Evolutionary conservation across 1,139 yeast species (phyloP).

Genomic region (Lodderomyces theae): DNA sequence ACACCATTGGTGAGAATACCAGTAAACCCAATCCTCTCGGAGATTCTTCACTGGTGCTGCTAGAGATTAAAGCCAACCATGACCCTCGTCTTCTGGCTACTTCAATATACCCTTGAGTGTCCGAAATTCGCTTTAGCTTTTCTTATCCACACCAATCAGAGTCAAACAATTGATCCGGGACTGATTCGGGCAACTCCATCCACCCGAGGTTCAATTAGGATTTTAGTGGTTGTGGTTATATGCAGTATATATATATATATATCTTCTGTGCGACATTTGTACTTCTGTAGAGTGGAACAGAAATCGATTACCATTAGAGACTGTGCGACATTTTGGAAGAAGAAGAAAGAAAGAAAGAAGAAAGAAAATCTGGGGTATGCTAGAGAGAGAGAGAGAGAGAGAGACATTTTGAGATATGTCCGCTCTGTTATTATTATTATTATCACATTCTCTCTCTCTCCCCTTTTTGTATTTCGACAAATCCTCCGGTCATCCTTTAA

Average conservation of each 20-base stretch:
- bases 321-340: background rate
- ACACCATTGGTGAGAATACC: too few relatives aligned
- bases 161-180: background rate
- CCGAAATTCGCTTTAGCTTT: background rate
- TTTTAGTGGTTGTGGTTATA: background rate
- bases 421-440: background rate
- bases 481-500: too few relatives aligned
- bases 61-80: too few relatives aligned
- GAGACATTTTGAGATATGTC: background rate
- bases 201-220: background rate
- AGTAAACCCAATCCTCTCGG: too few relatives aligned
- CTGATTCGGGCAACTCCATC: constrained; percentile 2
- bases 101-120: background rate
- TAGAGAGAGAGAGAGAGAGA: background rate
- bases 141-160: background rate
- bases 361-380: background rate
- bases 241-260: too few relatives aligned
- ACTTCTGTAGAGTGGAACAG: too few relatives aligned
- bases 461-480: background rate
- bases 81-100: too few relatives aligned
- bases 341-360: too few relatives aligned
- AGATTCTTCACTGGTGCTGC: too few relatives aligned
- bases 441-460: background rate
- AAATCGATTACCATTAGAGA: too few relatives aligned
- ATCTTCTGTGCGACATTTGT: background rate